Conservation (phyloP, 2,329 filamentous ascomycete species). For the Westerdykella aurantiaca region DNA sequence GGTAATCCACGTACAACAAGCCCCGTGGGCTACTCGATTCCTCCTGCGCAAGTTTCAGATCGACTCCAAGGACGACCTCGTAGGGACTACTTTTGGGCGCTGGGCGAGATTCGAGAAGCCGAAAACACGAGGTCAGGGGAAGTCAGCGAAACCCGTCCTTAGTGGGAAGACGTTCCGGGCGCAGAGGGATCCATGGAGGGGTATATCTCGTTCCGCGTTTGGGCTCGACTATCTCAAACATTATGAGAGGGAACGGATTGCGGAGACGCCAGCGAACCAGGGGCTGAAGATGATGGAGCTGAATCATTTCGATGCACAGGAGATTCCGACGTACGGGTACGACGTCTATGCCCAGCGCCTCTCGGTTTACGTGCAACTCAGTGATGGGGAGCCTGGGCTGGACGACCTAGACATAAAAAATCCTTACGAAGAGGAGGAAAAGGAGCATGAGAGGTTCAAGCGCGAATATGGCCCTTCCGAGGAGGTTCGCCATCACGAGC, state of each 20-base stretch:
- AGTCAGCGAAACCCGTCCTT: slow-evolving; percentile 44
- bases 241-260: slow-evolving; percentile 31
- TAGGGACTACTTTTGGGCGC: slow-evolving; percentile 46
- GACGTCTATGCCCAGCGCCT: slow-evolving; percentile 49
- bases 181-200: slow-evolving; percentile 48
- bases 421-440: slow-evolving; percentile 40
- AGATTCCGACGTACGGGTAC: slow-evolving; percentile 42
- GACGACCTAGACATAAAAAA: slow-evolving; percentile 42
- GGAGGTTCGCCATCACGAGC: slow-evolving; percentile 27
- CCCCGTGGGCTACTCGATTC: slow-evolving; percentile 46
- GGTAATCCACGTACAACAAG: slow-evolving; percentile 50
- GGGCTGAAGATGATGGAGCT: slow-evolving; percentile 47
- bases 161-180: slow-evolving; percentile 48
- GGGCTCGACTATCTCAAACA: slow-evolving; percentile 49
- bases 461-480: slow-evolving; percentile 21
- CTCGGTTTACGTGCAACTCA: slow-evolving; percentile 48
- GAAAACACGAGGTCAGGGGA: slow-evolving; percentile 37
- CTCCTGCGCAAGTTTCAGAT: slow-evolving; percentile 51
- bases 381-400: slow-evolving; percentile 36
- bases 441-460: slow-evolving; percentile 29
- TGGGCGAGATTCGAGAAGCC: slow-evolving; percentile 47
- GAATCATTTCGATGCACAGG: slow-evolving; percentile 43
- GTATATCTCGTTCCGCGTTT: slow-evolving; percentile 46
- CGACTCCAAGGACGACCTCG: slow-evolving; percentile 42
- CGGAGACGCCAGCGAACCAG: slow-evolving; percentile 7